phyloP scores from a whole-genome alignment of 805 yeast genomes.

The Suhomyces prunicola region DNA sequence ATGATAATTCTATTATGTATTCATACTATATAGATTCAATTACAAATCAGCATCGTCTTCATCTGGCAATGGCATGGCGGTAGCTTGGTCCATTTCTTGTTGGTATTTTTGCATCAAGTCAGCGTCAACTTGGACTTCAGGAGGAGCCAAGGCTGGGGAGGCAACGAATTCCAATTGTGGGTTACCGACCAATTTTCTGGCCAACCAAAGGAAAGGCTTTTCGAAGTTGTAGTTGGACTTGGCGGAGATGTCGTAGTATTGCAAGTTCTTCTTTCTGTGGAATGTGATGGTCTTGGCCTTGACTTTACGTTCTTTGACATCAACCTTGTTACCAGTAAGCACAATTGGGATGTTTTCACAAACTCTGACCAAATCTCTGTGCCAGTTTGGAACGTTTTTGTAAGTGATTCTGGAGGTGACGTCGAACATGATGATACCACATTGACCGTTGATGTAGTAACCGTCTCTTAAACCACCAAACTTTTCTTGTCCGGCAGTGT shows the following conservation, averaged over 20 bases:
- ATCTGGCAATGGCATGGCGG: constrained; percentile 99
- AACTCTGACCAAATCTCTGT: constrained; percentile 98
- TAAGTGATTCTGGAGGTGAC: constrained; percentile 99
- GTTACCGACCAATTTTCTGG: constrained; percentile 98
- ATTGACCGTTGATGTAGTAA: constrained; percentile 98
- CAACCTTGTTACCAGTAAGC: constrained; percentile 98
- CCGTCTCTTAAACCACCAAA: constrained; percentile 99
- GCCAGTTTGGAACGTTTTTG: constrained; percentile 99
- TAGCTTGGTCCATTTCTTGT: constrained; percentile 99
- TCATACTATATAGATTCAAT: constrained; percentile 14
- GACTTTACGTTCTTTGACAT: constrained; percentile 99
- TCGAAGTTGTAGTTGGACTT: constrained; percentile 99
- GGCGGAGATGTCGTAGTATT: constrained; percentile 99
- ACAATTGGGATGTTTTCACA: constrained; percentile 99
- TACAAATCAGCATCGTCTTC: constrained; percentile 99
- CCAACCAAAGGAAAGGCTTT: constrained; percentile 99
- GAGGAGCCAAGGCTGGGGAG: constrained; percentile 99
- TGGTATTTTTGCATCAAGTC: constrained; percentile 97
- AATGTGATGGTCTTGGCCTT: constrained; percentile 99
- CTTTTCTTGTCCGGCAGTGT: constrained; percentile 99
- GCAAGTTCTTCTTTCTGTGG: constrained; percentile 99
- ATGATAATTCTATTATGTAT: background rate
- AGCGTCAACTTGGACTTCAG: constrained; percentile 96
- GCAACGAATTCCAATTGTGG: constrained; percentile 98
- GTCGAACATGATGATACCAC: constrained; percentile 99